Evolutionary conservation across 352 stramenopile genomes (phyloP), one percentile per base, ranked within the genome.

Genomic region (Phytophthora kernoviae): DNA sequence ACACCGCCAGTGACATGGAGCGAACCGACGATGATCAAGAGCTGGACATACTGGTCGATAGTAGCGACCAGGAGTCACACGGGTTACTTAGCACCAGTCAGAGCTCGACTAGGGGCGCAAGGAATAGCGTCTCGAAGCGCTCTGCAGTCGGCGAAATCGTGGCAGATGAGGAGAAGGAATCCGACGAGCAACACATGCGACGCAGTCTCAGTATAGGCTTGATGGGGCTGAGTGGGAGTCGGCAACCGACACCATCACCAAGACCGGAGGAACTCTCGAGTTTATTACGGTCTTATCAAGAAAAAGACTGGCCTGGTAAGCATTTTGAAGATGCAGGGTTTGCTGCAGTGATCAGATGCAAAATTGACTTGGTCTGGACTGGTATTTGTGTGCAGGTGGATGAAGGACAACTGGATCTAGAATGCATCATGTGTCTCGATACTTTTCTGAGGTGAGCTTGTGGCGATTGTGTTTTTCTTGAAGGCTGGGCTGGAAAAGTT

Each of bases 381-480:
- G 17, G n/a, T n/a, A n/a, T n/a, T 55, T 49, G 15, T 40, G 44
- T 24, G 5, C 55, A 86, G 78, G 44, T 91, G 41, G 79, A 89
- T 42, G 63, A 78, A 48, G 81, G 75, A 0, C 68, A 90, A 65
- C 49, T 73, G 15, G 87, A 94, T 18, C 72, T 96, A 26, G 88
- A 96, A 70, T 96, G 88, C 61, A 77, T 96, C 66, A 94, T 93
- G 75, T 93, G 84, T 42, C 53, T 93, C n/a, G 84, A 92, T 26
- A 88, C 73, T 93, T 93, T 48, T 83, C 66, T 1, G 34, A 66
- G 44, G 77, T 85, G 34, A 32, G 63, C 39, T 8, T 4, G n/a
- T 17, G 40, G 14, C 10, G 36, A 14, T 27, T 18, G 41, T 18
- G 40, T 3, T 39, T 22, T 11, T 37, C 24, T 14, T 3, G 4